A percentile compares a stretch with the other conserved stretches of the same genome.
Conservation (phyloP, 2,329 filamentous ascomycete species). For the Zymoseptoria crescenta region DNA sequence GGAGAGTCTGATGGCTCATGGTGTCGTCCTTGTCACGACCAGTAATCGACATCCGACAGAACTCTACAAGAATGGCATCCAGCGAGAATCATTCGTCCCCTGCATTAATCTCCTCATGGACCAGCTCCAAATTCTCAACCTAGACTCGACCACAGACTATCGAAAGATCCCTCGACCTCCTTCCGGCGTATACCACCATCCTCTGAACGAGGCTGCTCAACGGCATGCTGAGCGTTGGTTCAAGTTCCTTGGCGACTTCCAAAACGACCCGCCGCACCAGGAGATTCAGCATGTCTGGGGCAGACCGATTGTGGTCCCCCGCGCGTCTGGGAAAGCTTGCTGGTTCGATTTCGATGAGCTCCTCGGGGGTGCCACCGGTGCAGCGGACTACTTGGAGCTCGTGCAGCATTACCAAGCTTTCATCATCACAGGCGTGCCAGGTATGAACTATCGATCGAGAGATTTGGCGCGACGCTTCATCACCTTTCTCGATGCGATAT, state of each 20-base stretch:
- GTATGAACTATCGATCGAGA: constrained; percentile 78
- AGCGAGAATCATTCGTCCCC: constrained; percentile 66
- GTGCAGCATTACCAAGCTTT: constrained; percentile 87
- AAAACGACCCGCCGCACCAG: constrained; percentile 64
- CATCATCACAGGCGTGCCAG: constrained; percentile 81
- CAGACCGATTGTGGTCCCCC: constrained; percentile 76
- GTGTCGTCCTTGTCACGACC: constrained; percentile 67
- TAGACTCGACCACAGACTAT: constrained; percentile 93
- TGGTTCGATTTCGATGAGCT: constrained; percentile 91
- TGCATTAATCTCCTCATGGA: constrained; percentile 87
- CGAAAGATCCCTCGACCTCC: constrained; percentile 91
- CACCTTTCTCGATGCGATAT: constrained; percentile 75
- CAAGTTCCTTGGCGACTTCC: constrained; percentile 78
- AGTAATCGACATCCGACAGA: constrained; percentile 70
- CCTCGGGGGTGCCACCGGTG: constrained; percentile 79
- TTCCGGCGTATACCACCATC: constrained; percentile 88
- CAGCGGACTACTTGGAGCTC: constrained; percentile 91
- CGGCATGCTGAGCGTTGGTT: constrained; percentile 94
- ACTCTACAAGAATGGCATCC: constrained; percentile 34
- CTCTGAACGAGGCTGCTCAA: constrained; percentile 67
- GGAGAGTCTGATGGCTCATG: constrained; percentile 67
- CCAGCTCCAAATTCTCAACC: constrained; percentile 79
- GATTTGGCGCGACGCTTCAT: constrained; percentile 85
- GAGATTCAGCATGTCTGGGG: constrained; percentile 87
- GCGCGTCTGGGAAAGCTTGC: constrained; percentile 78